A percentile compares a stretch with the other conserved stretches of the same genome.
Evolutionary conservation across 192 early-diverging fungal genomes (phyloP).

Genomic region (Lunasporangiospora selenospora): DNA sequence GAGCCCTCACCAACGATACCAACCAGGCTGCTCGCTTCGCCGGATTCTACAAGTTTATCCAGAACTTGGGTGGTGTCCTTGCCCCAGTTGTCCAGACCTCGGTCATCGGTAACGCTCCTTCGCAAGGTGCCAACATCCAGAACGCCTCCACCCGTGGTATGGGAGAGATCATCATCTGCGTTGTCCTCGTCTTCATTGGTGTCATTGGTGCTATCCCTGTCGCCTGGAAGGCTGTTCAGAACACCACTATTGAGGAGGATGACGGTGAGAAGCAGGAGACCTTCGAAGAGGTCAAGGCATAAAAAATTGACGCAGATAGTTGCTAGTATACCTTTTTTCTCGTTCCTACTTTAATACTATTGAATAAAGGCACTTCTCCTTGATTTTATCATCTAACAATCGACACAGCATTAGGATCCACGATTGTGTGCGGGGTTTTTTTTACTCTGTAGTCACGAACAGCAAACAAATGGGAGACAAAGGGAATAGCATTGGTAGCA

Average conservation of each 20-base stretch:
- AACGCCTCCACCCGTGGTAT: conserved; percentile 24
- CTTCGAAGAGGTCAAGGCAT: conserved; percentile 35
- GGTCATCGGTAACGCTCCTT: conserved; percentile 25
- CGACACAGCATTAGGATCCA: too few species aligned
- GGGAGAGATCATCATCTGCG: conserved; percentile 27
- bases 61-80: conserved; percentile 45
- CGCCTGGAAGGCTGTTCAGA: conserved; percentile 22
- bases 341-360: conserved; percentile 1
- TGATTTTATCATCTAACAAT: too few species aligned
- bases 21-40: conserved; percentile 73
- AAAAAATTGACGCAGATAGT: too few species aligned
- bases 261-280: conserved; percentile 35
- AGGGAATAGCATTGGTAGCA: too few species aligned
- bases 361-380: too few species aligned
- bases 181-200: conserved; percentile 31
- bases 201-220: conserved; percentile 33
- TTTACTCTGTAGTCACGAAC: too few species aligned
- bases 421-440: too few species aligned
- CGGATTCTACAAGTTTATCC: conserved; percentile 55
- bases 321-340: neutral
- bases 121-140: conserved; percentile 1
- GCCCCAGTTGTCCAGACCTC: conserved; percentile 39
- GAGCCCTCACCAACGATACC: conserved; percentile 83
- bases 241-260: conserved; percentile 15
- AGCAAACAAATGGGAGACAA: too few species aligned